phyloP scores from a whole-genome alignment of 2,329 filamentous ascomycete species.

The Trichophyton equinum region DNA sequence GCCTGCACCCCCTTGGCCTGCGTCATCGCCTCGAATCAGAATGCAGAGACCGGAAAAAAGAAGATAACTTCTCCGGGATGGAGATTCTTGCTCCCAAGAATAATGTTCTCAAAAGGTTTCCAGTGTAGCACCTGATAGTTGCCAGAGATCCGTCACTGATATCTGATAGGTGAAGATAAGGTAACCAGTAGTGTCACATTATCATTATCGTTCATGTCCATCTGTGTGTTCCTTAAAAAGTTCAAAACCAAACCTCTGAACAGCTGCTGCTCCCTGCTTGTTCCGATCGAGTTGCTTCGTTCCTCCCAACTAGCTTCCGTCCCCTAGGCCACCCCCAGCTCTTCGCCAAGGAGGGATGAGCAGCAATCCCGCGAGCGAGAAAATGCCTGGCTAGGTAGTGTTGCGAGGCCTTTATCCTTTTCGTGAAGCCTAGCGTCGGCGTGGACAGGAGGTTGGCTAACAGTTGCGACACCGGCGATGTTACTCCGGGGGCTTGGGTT shows the following conservation, averaged over 20 bases:
- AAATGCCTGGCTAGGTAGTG: background rate
- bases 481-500: background rate
- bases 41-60: background rate
- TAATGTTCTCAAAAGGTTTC: background rate
- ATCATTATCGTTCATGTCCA: background rate
- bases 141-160: background rate
- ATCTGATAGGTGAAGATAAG: background rate
- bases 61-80: background rate
- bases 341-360: background rate
- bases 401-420: background rate
- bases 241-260: background rate
- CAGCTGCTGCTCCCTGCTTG: background rate
- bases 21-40: background rate
- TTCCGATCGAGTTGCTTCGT: background rate
- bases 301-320: background rate
- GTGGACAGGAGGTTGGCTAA: background rate
- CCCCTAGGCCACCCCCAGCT: background rate
- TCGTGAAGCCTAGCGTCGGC: background rate
- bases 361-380: background rate
- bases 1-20: background rate
- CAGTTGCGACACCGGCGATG: background rate
- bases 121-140: background rate
- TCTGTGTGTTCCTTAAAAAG: background rate
- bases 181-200: background rate
- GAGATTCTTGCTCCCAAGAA: background rate